Evolutionary conservation across 108 stramenopile species (phyloP).

Genomic region (Stephanodiscus minutulus): DNA sequence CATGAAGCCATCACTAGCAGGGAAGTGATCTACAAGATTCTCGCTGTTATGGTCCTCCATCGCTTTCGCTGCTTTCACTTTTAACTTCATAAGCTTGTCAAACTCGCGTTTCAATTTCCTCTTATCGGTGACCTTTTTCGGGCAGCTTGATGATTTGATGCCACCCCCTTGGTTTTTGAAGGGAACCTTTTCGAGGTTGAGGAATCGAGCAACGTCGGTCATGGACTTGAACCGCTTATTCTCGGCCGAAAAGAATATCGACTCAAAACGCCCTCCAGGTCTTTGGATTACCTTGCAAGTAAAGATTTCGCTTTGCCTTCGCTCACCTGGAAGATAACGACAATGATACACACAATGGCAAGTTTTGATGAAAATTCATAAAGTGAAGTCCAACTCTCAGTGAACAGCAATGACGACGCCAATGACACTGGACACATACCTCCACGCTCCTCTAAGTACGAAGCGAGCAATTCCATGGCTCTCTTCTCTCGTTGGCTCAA

Average conservation of each 20-base stretch:
- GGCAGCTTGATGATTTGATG: constrained; percentile 17
- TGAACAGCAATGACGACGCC: neutral
- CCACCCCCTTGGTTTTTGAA: constrained; percentile 38
- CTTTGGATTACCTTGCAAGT: constrained; percentile 47
- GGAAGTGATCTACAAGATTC: constrained; percentile 50
- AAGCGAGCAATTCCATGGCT: constrained; percentile 62
- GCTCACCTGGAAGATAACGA: constrained; percentile 27
- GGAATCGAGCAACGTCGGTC: constrained; percentile 73
- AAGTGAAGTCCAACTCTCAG: neutral
- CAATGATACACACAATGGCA: neutral
- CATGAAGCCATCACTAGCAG: constrained; percentile 49
- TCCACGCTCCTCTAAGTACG: constrained; percentile 71
- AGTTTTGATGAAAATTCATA: neutral
- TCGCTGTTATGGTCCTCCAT: constrained; percentile 77
- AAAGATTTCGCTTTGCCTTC: constrained; percentile 37
- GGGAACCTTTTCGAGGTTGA: constrained; percentile 55
- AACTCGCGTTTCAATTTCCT: constrained; percentile 75
- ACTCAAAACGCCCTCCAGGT: constrained; percentile 70
- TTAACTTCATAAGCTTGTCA: constrained; percentile 67
- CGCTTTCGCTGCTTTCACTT: constrained; percentile 59
- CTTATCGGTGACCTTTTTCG: constrained; percentile 65
- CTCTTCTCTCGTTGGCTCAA: constrained; percentile 71
- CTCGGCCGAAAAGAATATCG: constrained; percentile 66
- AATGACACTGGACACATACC: constrained; percentile 37
- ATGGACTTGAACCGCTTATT: constrained; percentile 78